These are phyloP conservation scores for Microcyclosporella mali DNA, from an alignment of 2,329 filamentous ascomycete genomes.

Conservation along the genomic window DNA sequence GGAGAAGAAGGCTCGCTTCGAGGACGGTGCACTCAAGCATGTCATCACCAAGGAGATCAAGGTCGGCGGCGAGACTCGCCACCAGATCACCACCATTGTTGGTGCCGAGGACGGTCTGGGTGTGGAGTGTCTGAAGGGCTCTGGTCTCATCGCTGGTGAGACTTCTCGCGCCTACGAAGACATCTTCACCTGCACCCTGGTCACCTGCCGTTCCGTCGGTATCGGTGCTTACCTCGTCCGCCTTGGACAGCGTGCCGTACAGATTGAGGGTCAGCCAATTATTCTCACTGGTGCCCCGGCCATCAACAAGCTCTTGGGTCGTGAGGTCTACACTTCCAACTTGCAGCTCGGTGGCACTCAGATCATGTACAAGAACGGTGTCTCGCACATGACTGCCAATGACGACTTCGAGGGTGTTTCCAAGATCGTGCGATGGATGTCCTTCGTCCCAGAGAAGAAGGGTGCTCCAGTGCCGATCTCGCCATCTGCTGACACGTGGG, in stretches of 20 bases:
- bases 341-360: constrained; percentile 99
- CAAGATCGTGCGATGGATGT: constrained; percentile 97
- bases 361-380: constrained; percentile 99
- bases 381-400: constrained; percentile 95
- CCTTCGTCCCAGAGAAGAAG: constrained; percentile 93
- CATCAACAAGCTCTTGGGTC: constrained; percentile 95
- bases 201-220: constrained; percentile 97
- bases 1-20: constrained; percentile 78
- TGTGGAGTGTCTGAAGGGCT: constrained; percentile 94
- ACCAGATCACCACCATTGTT: constrained; percentile 90
- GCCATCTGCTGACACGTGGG: constrained; percentile 78
- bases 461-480: constrained; percentile 88
- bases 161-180: constrained; percentile 97
- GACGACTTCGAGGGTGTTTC: constrained; percentile 97
- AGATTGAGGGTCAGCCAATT: constrained; percentile 97
- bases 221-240: constrained; percentile 98
- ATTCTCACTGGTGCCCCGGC: constrained; percentile 96
- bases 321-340: constrained; percentile 98
- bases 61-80: constrained; percentile 80
- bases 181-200: constrained; percentile 95
- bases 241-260: constrained; percentile 94
- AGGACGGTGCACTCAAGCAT: constrained; percentile 65
- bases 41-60: constrained; percentile 83
- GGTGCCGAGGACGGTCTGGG: constrained; percentile 93
- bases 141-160: constrained; percentile 94